Conservation (phyloP, 192 early-diverging fungal genomes). For the Helicostylum pulchrum region DNA sequence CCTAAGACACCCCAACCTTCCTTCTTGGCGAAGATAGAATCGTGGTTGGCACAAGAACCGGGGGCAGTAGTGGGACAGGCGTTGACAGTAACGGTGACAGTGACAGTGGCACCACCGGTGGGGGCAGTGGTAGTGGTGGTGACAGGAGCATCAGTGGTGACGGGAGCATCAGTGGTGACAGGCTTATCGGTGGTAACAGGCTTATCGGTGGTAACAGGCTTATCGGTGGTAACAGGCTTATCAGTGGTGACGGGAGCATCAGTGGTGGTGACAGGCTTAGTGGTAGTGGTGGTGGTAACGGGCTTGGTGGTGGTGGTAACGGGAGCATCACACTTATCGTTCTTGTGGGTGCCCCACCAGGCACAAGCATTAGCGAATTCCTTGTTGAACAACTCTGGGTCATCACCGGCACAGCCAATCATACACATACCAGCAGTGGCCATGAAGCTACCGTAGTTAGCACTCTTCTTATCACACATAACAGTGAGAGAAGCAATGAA, state of each 20-base stretch:
- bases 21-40: too few species aligned
- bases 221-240: too few species aligned
- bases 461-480: conserved; percentile 1
- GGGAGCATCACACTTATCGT: not conserved
- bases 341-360: not conserved
- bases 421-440: conserved; percentile 10
- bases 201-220: too few species aligned
- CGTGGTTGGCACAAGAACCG: too few species aligned
- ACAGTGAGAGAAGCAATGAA: not conserved
- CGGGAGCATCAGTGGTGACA: too few species aligned
- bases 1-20: too few species aligned
- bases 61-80: too few species aligned
- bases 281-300: not conserved
- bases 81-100: too few species aligned
- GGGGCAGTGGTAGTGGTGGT: too few species aligned
- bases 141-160: too few species aligned
- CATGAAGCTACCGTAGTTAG: conserved; percentile 5
- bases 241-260: not conserved
- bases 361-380: conserved; percentile 13
- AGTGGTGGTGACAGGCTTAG: not conserved
- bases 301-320: not conserved
- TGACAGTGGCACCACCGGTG: too few species aligned
- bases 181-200: too few species aligned
- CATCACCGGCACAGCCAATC: conserved; percentile 4
- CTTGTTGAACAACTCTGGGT: conserved; percentile 7